Conservation (phyloP, 2,329 filamentous ascomycete genomes). For the Diaporthe vexans region DNA sequence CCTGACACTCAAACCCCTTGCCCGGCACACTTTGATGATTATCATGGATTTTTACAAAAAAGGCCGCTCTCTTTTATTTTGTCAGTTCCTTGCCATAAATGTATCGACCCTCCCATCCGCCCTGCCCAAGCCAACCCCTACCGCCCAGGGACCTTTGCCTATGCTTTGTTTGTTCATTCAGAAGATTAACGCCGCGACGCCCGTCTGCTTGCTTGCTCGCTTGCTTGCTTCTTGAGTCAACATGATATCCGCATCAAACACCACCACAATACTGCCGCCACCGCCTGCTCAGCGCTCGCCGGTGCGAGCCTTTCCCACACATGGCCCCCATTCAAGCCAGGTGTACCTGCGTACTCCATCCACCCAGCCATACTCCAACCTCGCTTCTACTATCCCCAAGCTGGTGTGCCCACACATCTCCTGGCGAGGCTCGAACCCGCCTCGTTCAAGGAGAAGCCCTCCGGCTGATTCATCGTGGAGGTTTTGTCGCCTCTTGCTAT, state of each 20-base stretch:
- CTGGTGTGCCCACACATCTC: no score
- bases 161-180: constrained; percentile 34
- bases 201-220: constrained; percentile 34
- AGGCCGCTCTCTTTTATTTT: constrained; percentile 4
- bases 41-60: constrained; percentile 22
- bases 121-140: background rate
- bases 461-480: background rate
- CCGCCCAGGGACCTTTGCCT: constrained; percentile 8
- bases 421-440: background rate
- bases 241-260: constrained; percentile 35
- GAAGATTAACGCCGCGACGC: constrained; percentile 41
- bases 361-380: no score
- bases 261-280: background rate
- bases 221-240: constrained; percentile 28
- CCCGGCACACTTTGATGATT: background rate
- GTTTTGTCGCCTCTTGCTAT: background rate
- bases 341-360: background rate
- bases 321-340: background rate
- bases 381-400: background rate
- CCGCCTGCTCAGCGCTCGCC: background rate
- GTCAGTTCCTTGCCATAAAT: constrained; percentile 19
- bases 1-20: no score
- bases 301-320: background rate
- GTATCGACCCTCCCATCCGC: constrained; percentile 14
- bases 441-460: background rate